phyloP scores from a whole-genome alignment of 2,329 filamentous ascomycete genomes.

The Helotiales sp. region DNA sequence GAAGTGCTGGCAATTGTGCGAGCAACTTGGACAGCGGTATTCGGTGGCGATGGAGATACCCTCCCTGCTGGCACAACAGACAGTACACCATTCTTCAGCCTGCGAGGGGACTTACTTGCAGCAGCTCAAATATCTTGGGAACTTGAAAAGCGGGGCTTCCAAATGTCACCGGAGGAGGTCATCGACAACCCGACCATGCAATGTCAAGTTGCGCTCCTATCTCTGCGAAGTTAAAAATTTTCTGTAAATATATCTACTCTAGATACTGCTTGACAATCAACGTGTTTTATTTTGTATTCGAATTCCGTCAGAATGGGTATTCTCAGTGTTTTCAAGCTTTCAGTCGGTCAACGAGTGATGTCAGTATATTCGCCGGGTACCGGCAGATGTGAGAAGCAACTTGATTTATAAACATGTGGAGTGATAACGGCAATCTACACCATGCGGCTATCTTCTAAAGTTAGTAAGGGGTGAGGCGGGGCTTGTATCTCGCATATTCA shows the following conservation, averaged over 20 bases:
- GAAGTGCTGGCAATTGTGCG: slow-evolving; percentile 3
- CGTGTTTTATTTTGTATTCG: too few species aligned
- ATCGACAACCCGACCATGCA: slow-evolving; percentile 10
- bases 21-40: background rate
- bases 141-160: background rate
- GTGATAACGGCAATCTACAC: too few species aligned
- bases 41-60: background rate
- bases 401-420: too few species aligned
- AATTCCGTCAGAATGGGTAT: too few species aligned
- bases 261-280: too few species aligned
- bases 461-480: too few species aligned
- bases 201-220: slow-evolving; percentile 1
- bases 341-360: too few species aligned
- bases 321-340: too few species aligned
- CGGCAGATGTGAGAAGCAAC: too few species aligned
- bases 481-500: background rate
- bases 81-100: slow-evolving; percentile 8
- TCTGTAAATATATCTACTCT: too few species aligned
- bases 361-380: too few species aligned
- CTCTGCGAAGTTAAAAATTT: background rate
- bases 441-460: too few species aligned
- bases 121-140: slow-evolving; percentile 6
- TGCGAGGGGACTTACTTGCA: slow-evolving; percentile 9
- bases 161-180: slow-evolving; percentile 2
- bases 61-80: background rate